Base-by-base conservation (phyloP, 2,329 filamentous ascomycete species). In the Paramyrothecium roridum region DNA sequence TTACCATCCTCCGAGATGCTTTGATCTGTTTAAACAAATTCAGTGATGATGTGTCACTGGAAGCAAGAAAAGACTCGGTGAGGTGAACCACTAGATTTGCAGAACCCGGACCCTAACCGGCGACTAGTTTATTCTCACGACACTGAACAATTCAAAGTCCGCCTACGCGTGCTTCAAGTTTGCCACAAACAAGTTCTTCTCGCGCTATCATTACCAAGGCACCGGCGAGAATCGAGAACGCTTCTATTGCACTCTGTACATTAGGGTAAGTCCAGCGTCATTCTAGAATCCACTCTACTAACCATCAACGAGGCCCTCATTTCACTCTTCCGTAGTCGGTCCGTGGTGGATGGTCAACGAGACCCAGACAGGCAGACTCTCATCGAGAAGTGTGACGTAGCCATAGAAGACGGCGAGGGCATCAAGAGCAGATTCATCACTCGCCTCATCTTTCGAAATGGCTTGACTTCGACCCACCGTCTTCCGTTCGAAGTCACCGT, bases 111-210 rank as follows among this genome's bases (percentile, higher is more conserved):
- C 45, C 22, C 40, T 21, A 23, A 33, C 23, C 63, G 62, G 30
- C 33, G 33, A 2, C 37, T 50, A 90, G 89, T 81, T 93, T 60
- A 79, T 87, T 4, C 77, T 93, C 54, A 91, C 88, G 16, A 85
- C 89, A 16, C 76, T 93, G 59, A 93, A 93, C 68, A 82, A 83
- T n/a, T 90, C 89, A 54, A 91, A 90, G 66, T 91, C 90, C 3
- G 89, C 88, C 19, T 93, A 93, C 69, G 86, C 87, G 23, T 88
- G 87, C 56, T 87, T 91, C 64, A 81, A 82, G 8, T 84, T 93
- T 53, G 78, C 87, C 47, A 80, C 83, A 45, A 82, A 76, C 60
- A 80, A 83, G 43, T 93, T 93, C 75, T 92, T 92, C 72, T 82
- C 86, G 8, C 82, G 81, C 37, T 93, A 92, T 71, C 80, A 83